Conservation (phyloP, 495 filamentous ascomycete species). For the Daldinia decipiens region DNA sequence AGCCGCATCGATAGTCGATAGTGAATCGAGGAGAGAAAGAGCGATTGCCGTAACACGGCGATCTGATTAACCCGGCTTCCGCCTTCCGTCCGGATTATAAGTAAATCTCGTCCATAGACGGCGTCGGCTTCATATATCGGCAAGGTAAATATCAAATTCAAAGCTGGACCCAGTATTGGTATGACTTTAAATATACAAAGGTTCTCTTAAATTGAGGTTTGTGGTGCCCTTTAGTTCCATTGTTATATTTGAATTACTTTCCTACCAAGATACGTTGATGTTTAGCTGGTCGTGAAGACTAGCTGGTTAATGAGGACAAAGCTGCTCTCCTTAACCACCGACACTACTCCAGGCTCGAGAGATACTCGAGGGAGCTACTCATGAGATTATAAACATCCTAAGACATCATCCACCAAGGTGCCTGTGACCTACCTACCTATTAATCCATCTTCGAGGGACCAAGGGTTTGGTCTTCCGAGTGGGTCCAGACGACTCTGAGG, state of each 20-base stretch:
- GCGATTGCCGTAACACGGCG: slow-evolving; percentile 12
- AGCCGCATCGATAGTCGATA: slow-evolving; percentile 27
- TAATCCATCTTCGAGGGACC: neutral
- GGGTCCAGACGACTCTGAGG: neutral
- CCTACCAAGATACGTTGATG: neutral
- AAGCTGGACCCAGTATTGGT: neutral
- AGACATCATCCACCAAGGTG: neutral
- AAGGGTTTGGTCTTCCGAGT: neutral
- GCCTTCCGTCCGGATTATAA: slow-evolving; percentile 27
- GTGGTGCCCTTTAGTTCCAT: neutral
- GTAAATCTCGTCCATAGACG: neutral
- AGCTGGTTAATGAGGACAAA: neutral
- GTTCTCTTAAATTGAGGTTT: neutral
- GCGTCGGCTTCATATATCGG: slow-evolving; percentile 7
- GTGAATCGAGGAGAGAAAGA: slow-evolving; percentile 12
- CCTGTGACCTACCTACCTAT: neutral
- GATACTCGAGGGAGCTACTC: neutral
- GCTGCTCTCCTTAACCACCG: neutral
- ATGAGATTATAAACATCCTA: neutral
- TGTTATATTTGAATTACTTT: neutral
- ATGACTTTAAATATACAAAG: slow-evolving; percentile 18
- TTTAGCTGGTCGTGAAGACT: neutral
- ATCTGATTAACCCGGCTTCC: neutral
- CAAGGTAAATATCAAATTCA: neutral
- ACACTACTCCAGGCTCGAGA: neutral